Percentiles rank a stretch among this genome's conserved stretches.
These are phyloP conservation scores for Cicer yamashitae DNA, from an alignment of 306 rosid species.

Conservation along the genomic window DNA sequence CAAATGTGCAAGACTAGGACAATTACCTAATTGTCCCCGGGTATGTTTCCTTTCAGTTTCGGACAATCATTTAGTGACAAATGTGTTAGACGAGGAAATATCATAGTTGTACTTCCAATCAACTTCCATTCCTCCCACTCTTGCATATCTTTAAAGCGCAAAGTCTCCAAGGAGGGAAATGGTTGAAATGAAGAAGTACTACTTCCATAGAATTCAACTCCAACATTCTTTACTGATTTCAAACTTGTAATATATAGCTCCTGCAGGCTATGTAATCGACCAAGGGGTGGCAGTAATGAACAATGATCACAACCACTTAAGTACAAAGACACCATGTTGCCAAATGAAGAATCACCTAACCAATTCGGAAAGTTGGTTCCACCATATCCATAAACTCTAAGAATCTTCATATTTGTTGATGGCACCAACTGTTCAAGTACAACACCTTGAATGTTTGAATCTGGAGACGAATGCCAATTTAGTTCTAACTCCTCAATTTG, in stretches of 20 bases:
- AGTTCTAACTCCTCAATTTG: not conserved
- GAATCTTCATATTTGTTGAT: constrained; percentile 13
- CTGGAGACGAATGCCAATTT: not conserved
- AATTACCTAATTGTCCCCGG: constrained; percentile 5
- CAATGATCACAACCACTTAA: not conserved
- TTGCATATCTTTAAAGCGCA: not conserved
- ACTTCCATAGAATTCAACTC: not conserved
- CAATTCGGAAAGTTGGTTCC: constrained; percentile 19
- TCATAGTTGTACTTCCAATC: not conserved
- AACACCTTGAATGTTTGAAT: not conserved
- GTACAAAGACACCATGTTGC: not conserved
- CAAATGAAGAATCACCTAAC: constrained; percentile 10
- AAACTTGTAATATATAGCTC: not conserved
- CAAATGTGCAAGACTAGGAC: not conserved
- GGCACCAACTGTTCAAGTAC: constrained; percentile 27
- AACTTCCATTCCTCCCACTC: constrained; percentile 1
- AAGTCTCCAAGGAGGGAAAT: not conserved
- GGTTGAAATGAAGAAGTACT: not conserved
- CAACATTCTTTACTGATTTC: not conserved
- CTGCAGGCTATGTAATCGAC: not conserved
- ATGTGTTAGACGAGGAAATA: no score
- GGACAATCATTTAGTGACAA: no score
- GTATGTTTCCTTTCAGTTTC: not conserved
- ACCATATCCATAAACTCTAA: constrained; percentile 3
- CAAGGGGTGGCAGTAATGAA: constrained; percentile 17